Conservation (phyloP, 2,329 filamentous ascomycete genomes). For the Stenocarpella maydis region DNA sequence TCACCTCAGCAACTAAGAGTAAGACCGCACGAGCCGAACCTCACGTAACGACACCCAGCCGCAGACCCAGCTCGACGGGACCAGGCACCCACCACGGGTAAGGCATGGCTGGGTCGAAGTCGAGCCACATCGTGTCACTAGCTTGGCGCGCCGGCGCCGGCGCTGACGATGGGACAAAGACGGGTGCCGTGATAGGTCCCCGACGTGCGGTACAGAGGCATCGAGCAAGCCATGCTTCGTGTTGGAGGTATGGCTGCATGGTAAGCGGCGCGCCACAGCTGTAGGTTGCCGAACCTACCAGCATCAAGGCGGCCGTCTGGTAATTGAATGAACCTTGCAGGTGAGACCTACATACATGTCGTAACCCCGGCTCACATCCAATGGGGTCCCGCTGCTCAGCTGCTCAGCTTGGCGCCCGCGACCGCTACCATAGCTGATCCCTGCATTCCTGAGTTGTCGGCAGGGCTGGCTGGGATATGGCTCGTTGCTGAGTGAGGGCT, state of each 20-base stretch:
- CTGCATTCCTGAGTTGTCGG: too few species aligned
- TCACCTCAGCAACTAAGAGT: conserved; percentile 1
- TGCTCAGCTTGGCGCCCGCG: conserved; percentile 19
- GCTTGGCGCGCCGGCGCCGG: conserved; percentile 14
- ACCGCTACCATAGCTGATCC: conserved; percentile 7
- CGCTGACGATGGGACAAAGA: conserved; percentile 16
- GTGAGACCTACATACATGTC: conserved; percentile 23
- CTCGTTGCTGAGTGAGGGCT: conserved; percentile 7
- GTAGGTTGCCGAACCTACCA: conserved; percentile 21
- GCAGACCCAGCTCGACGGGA: conserved; percentile 25
- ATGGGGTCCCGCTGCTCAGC: conserved; percentile 16
- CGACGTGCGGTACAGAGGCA: background rate
- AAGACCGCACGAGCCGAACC: background rate
- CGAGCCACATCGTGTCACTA: background rate
- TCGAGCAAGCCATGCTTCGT: conserved; percentile 23
- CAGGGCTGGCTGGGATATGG: conserved; percentile 18
- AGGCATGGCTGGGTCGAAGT: background rate
- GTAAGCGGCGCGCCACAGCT: conserved; percentile 27
- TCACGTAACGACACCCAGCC: background rate
- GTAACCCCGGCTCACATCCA: conserved; percentile 16
- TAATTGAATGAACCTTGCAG: conserved; percentile 26
- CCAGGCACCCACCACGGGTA: conserved; percentile 15
- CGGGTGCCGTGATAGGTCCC: conserved; percentile 17
- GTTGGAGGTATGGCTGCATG: conserved; percentile 16
- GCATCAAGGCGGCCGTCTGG: conserved; percentile 10